phyloP scores from a whole-genome alignment of 2,329 filamentous ascomycete species.

The Claviceps monticola region DNA sequence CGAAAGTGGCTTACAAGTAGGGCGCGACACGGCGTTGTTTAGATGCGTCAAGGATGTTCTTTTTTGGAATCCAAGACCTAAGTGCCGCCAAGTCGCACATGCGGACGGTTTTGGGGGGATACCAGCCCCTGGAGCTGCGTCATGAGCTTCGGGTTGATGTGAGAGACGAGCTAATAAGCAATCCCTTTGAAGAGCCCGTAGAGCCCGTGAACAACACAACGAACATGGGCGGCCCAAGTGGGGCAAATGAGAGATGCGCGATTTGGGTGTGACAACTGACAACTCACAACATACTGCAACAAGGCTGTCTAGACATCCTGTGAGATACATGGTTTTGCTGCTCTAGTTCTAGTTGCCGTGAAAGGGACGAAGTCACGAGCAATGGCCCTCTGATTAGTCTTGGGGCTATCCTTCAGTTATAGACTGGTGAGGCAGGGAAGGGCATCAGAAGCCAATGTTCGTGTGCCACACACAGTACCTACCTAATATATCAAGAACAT shows the following conservation, averaged over 20 bases:
- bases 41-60: neutral
- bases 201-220: neutral
- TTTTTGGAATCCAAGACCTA: neutral
- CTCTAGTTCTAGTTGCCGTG: neutral
- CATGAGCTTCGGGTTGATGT: conserved; percentile 2
- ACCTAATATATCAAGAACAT: too few species aligned
- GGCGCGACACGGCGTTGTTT: neutral
- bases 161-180: neutral
- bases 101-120: neutral
- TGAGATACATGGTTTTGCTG: neutral
- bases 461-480: neutral
- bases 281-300: neutral
- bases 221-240: neutral
- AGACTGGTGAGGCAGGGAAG: neutral
- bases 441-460: neutral
- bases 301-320: neutral
- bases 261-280: neutral
- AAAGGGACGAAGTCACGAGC: neutral
- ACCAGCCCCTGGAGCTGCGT: conserved; percentile 1
- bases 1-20: neutral
- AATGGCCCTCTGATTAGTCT: neutral
- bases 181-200: too few species aligned
- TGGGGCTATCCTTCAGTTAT: too few species aligned
- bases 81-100: conserved; percentile 1
- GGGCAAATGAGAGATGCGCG: neutral